phyloP scores from a whole-genome alignment of 2,329 filamentous ascomycete species.

The Setomelanomma holmii region DNA sequence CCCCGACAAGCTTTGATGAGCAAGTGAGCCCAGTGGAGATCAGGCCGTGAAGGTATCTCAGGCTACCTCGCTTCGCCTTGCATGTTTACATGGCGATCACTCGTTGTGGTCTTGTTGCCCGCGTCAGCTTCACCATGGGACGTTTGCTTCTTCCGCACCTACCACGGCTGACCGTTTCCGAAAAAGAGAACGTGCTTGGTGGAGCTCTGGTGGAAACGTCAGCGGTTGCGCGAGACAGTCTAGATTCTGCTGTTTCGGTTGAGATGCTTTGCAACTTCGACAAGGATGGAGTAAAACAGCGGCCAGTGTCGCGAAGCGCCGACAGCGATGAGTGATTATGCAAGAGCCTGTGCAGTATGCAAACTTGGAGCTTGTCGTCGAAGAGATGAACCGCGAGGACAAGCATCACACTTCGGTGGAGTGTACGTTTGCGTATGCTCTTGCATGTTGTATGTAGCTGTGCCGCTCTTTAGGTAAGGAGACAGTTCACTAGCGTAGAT shows the following conservation, averaged over 20 bases:
- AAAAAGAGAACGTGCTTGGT: background rate
- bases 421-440: constrained; percentile 1
- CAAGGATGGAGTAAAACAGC: constrained; percentile 20
- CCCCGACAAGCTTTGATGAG: constrained; percentile 9
- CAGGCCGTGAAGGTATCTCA: background rate
- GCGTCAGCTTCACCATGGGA: background rate
- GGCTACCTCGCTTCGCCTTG: constrained; percentile 7
- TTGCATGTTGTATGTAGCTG: constrained; percentile 1
- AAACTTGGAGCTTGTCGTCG: background rate
- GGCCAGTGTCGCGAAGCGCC: constrained; percentile 32
- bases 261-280: constrained; percentile 3
- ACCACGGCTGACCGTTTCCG: constrained; percentile 9
- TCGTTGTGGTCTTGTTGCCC: background rate
- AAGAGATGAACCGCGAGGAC: background rate
- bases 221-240: constrained; percentile 19
- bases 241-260: constrained; percentile 18
- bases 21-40: constrained; percentile 5
- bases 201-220: constrained; percentile 14
- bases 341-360: background rate
- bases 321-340: constrained; percentile 16
- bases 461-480: constrained; percentile 9
- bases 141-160: constrained; percentile 2
- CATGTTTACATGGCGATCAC: constrained; percentile 1
- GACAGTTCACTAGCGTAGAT: constrained; percentile 7
- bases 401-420: background rate